Evolutionary conservation across 805 yeast genomes (phyloP).

Genomic region (Sugiyamaella qingdaonensis): DNA sequence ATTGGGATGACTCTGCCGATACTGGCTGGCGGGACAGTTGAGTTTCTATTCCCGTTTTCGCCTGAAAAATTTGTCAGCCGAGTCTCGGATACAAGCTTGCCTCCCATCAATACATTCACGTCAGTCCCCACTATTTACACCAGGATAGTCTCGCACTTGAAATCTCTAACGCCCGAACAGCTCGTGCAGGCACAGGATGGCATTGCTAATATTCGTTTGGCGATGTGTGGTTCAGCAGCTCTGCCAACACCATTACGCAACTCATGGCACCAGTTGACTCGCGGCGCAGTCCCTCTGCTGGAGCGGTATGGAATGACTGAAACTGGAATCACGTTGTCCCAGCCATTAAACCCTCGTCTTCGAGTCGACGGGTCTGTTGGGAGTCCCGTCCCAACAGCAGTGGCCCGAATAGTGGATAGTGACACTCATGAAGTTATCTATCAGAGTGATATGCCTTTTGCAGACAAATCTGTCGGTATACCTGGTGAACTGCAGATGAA

Average conservation of each 20-base stretch:
- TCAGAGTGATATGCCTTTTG: slow-evolving; percentile 13
- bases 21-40: slow-evolving; percentile 30
- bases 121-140: slow-evolving; percentile 36
- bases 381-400: slow-evolving; percentile 31
- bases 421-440: slow-evolving; percentile 23
- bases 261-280: slow-evolving; percentile 29
- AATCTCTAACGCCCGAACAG: slow-evolving; percentile 16
- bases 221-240: slow-evolving; percentile 36
- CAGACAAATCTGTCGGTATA: slow-evolving; percentile 8
- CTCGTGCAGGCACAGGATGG: slow-evolving; percentile 18
- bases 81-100: slow-evolving; percentile 21
- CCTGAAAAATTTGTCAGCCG: slow-evolving; percentile 24
- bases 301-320: slow-evolving; percentile 37
- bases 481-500: slow-evolving; percentile 50
- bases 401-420: slow-evolving; percentile 28
- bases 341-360: slow-evolving; percentile 25
- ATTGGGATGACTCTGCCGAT: slow-evolving; percentile 32
- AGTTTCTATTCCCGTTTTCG: slow-evolving; percentile 31
- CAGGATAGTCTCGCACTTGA: slow-evolving; percentile 22
- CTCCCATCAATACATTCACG: slow-evolving; percentile 30
- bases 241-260: slow-evolving; percentile 31
- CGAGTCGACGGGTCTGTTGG: slow-evolving; percentile 31
- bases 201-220: slow-evolving; percentile 23
- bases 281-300: slow-evolving; percentile 29
- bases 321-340: slow-evolving; percentile 34